phyloP scores from a whole-genome alignment of 1,284 basidiomycete genomes.

The Athelia psychrophila region DNA sequence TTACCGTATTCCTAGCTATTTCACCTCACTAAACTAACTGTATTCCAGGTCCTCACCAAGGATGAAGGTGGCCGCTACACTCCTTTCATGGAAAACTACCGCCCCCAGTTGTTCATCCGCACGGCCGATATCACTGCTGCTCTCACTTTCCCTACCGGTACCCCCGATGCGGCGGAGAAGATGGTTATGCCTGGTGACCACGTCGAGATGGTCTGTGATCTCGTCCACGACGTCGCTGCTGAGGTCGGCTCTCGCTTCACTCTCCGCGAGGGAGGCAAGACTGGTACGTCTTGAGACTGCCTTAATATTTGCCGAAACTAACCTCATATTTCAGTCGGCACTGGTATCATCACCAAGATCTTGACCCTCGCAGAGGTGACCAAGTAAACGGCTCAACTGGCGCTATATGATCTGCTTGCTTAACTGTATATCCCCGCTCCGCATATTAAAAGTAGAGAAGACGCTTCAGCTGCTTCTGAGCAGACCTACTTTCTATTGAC shows the following conservation, averaged over 20 bases:
- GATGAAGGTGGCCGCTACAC: constrained; percentile 98
- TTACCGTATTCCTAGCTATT: constrained; percentile 3
- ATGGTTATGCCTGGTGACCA: constrained; percentile 99
- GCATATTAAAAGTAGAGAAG: constrained; percentile 1
- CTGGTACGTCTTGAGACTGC: constrained; percentile 52
- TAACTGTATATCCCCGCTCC: background rate
- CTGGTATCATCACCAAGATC: constrained; percentile 87
- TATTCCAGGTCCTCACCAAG: constrained; percentile 80
- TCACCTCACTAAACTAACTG: background rate
- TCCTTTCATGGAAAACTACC: constrained; percentile 96
- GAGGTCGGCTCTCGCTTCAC: constrained; percentile 95
- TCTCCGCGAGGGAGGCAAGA: constrained; percentile 95
- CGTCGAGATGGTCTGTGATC: constrained; percentile 87
- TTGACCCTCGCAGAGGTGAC: constrained; percentile 39
- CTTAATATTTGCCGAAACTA: constrained; percentile 1
- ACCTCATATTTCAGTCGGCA: constrained; percentile 81
- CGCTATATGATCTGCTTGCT: background rate
- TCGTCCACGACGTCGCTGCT: constrained; percentile 88
- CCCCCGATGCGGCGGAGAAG: constrained; percentile 74
- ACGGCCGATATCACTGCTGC: constrained; percentile 92
- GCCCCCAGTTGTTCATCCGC: constrained; percentile 95
- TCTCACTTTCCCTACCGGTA: constrained; percentile 86
- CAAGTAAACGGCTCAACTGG: background rate
- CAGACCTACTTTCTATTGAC: background rate
- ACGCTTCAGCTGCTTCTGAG: background rate